Base-by-base conservation (phyloP, 2,329 filamentous ascomycete genomes). In the Cladosporium sp. region DNA sequence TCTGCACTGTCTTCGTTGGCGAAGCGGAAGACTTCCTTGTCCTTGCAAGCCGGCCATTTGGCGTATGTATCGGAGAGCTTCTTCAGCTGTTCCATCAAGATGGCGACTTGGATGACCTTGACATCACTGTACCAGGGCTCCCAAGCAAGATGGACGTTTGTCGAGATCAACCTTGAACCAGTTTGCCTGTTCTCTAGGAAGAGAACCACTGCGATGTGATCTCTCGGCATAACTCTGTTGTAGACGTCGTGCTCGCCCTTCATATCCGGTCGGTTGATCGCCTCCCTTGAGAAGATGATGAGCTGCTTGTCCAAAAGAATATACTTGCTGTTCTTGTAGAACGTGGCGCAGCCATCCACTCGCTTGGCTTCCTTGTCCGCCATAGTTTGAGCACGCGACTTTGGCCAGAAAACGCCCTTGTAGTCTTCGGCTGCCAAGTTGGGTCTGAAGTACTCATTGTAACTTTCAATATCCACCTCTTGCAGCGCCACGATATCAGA, bases 161-260 rank as follows among this genome's bases (percentile, higher is more conserved):
- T 89, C 30, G 97, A 83, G 55, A 98, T 95, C 62, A 97, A 74
- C 50, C 93, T 84, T 12, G 89, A 84, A n/a, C 93, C 93, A 0
- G 92, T 96, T 53, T 81, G 74, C 32, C 92, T 83, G 62, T 95
- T 96, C 69, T 98, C 93, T 55, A 98, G 82, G 74, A 97, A 95
- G 50, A 86, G 83, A 41, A 95, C 82, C 41, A 95, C 85, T 13
- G 87, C 93, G 68, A 98, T 95, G 66, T 97, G 92, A 75, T 98
- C 93, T 71, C 93, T 89, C 54, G 92, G 91, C 93, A 96, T 97
- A 53, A 98, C 86, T 22, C 93, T 86, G 68, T 98, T 98, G 78
- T 95, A 97, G 51, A 97, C 92, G 62, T 98, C 93, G 65, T 95
- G 88, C 62, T 95, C 89, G 50, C 91, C 88, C 72, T 97, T 97